These are phyloP conservation scores for Pichia phayaonensis DNA, from an alignment of 805 yeast species.

Conservation along the genomic window DNA sequence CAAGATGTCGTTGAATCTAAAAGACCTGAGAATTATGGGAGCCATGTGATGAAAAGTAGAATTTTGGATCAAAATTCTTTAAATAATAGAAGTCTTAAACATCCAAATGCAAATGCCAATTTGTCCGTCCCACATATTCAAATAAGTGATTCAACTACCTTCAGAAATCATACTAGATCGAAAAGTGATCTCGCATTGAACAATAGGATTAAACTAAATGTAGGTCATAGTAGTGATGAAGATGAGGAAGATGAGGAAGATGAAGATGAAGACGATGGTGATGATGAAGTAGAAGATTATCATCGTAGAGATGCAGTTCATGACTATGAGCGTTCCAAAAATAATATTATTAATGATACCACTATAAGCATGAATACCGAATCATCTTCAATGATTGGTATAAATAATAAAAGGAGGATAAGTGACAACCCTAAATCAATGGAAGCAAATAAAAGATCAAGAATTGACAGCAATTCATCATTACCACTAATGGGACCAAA, in stretches of 20 bases:
- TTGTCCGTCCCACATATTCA: not conserved
- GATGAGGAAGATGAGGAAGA: slow-evolving; percentile 9
- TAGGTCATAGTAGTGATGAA: not conserved
- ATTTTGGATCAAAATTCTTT: not conserved
- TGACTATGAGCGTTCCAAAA: not conserved
- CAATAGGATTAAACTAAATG: not conserved
- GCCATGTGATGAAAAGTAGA: slow-evolving; percentile 30
- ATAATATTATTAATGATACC: not conserved
- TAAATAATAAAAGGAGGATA: not conserved
- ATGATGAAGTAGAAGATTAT: slow-evolving; percentile 3
- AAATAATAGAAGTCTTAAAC: not conserved
- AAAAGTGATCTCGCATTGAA: not conserved
- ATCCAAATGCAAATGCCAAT: not conserved
- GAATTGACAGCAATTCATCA: not conserved
- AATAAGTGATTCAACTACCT: not conserved
- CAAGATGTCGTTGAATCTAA: slow-evolving; percentile 46
- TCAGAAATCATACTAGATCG: not conserved
- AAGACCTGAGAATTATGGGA: slow-evolving; percentile 61
- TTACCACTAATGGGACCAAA: not conserved
- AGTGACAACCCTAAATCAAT: not conserved
- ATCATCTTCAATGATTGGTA: not conserved
- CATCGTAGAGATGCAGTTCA: slow-evolving; percentile 3
- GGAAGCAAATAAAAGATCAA: not conserved
- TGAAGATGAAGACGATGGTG: slow-evolving; percentile 11
- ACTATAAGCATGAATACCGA: not conserved